Base-by-base conservation (phyloP, 306 rosid species). In the Fragaria ananassa region DNA sequence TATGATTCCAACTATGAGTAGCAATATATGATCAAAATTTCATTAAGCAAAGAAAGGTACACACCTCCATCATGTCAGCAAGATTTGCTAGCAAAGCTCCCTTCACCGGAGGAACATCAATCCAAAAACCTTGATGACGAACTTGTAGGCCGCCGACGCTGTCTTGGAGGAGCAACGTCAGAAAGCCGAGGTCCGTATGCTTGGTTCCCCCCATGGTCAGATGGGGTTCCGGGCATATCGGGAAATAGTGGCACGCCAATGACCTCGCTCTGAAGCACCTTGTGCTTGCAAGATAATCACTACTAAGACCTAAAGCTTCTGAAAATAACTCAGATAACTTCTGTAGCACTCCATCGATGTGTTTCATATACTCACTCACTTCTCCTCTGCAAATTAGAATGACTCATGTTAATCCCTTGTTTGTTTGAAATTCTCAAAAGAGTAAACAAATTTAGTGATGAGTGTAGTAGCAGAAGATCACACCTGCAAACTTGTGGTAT, bases 401-500 rank as follows among this genome's bases (percentile, higher is more conserved):
- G 29, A 25, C 17, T 18, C 37, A 27, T 13, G 18, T 60, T 6
- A 58, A 11, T 57, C 14, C 0, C 34, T 11, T 58, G 11, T 25
- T 12, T 11, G 5, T 2, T 21, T n/a, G 29, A 56, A 56, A 56
- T 31, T n/a, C 11, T 19, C 25, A 53, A 53, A 51, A 3, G 9
- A 51, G 23, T 18, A 19, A 21, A 57, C 1, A 31, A 31, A 31
- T 31, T 31, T 0, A 31, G 35, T 31, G 35, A 31, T 3, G 4
- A 31, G 4, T 23, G 25, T 23, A 23, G 25, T 23, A 23, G 25
- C 25, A 23, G 25, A 23, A 23, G 6, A 29, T 41, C 44, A 1
- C 8, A 79, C 78, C 67, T 76, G 77, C 84, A 81, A n/a, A 62
- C 50, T 62, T 75, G 77, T n/a, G 84, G 84, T 19, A 81, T n/a